Base-by-base conservation (phyloP, 2,329 filamentous ascomycete genomes). In the Calonectria naviculata region DNA sequence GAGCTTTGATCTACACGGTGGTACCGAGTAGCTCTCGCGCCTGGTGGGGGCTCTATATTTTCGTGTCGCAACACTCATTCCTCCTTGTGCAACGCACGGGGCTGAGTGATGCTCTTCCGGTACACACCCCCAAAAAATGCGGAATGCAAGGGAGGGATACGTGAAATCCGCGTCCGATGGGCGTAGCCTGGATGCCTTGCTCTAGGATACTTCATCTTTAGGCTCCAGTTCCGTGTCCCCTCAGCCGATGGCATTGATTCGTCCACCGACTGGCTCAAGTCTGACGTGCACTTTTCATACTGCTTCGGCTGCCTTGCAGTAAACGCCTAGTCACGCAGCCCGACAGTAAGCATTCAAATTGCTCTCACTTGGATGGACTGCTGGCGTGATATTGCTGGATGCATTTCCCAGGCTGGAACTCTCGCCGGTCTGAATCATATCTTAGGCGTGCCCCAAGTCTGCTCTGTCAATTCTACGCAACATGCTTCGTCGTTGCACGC, bases 111-210 rank as follows among this genome's bases (percentile, higher is more conserved):
- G 15, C 36, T 61, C 44, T 42, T 31, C 62, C 62, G 42, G 44
- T 36, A 49, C 24, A 66, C 63, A 60, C n/a, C n/a, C n/a, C n/a
- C 41, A 29, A 21, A 61, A 46, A 52, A 56, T 31, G 36, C 38
- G 56, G 46, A 46, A 58, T 24, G 63, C 54, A 67, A 67, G 68
- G 68, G 68, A 67, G 62, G 67, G 17, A 64, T 24, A 70, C 54
- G 70, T 64, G 56, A 65, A 62, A 52, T 60, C 58, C 52, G 70
- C 67, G 61, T 28, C 41, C 19, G 15, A 36, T 31, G 52, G 68
- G 70, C 38, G 73, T 76, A 68, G 19, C 31, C 68, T 64, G 69
- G 68, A 68, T 75, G 73, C 73, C 76, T 77, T 68, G 29, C 66
- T 71, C 62, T 67, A 54, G 42, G 28, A 42, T 34, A 29, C 21